phyloP scores from a whole-genome alignment of 306 rosid genomes.

The Sphenostylis stenocarpa region DNA sequence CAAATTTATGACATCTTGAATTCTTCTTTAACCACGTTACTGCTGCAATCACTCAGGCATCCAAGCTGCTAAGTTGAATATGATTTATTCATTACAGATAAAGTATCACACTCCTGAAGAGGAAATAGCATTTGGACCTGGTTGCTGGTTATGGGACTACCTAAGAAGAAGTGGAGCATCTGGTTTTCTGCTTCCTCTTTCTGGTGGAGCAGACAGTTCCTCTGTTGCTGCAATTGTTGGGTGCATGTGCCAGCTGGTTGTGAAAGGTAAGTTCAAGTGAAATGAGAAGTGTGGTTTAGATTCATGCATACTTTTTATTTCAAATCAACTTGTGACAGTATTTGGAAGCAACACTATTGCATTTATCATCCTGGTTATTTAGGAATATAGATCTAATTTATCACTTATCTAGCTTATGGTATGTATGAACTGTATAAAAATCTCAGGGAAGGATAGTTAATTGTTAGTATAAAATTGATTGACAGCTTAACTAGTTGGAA shows the following conservation, averaged over 20 bases:
- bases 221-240: constrained; percentile 97
- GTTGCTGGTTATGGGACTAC: constrained; percentile 99
- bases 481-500: background rate
- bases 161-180: constrained; percentile 98
- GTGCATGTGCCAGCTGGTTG: constrained; percentile 95
- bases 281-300: background rate
- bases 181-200: constrained; percentile 97
- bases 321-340: constrained; percentile 12
- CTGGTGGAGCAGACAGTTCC: constrained; percentile 99
- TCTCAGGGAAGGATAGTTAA: background rate
- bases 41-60: constrained; percentile 1
- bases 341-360: constrained; percentile 8
- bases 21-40: constrained; percentile 15
- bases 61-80: constrained; percentile 33
- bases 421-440: background rate
- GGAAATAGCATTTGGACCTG: constrained; percentile 98
- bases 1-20: constrained; percentile 10
- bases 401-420: constrained; percentile 10
- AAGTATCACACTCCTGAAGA: constrained; percentile 89
- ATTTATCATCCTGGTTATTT: background rate
- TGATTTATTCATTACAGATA: constrained; percentile 51
- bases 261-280: constrained; percentile 61
- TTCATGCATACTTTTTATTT: constrained; percentile 28
- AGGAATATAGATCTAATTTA: constrained; percentile 17
- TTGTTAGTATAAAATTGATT: constrained; percentile 21